Evolutionary conservation across 1,284 basidiomycete genomes (phyloP).

Genomic region (Pseudozyma flocculosa): DNA sequence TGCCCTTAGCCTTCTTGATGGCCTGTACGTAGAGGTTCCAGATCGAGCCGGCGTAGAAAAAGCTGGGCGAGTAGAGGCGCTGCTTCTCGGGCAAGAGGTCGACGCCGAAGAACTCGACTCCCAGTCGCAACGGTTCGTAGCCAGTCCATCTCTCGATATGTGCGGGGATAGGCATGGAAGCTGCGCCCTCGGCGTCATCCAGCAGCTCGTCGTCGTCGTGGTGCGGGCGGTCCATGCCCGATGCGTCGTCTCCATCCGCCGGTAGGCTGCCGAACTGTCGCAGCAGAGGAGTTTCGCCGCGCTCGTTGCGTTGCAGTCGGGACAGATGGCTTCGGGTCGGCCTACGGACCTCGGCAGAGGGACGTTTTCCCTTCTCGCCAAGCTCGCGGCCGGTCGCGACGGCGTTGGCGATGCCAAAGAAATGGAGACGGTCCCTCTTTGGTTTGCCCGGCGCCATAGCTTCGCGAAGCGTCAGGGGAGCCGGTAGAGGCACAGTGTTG

Average conservation of each 20-base stretch:
- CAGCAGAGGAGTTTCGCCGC: not conserved
- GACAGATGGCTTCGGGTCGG: not conserved
- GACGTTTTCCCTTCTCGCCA: slow-evolving; percentile 20
- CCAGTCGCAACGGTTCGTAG: slow-evolving; percentile 61
- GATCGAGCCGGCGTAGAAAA: slow-evolving; percentile 66
- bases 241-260: not conserved
- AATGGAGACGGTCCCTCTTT: slow-evolving; percentile 18
- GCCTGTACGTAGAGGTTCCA: slow-evolving; percentile 87
- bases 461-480: not conserved
- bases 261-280: not conserved
- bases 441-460: not conserved
- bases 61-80: slow-evolving; percentile 63
- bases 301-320: not conserved
- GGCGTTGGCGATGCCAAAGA: slow-evolving; percentile 42
- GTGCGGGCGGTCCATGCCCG: not conserved
- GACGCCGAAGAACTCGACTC: slow-evolving; percentile 87
- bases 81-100: slow-evolving; percentile 76
- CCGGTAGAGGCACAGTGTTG: slow-evolving; percentile 19
- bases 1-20: slow-evolving; percentile 69
- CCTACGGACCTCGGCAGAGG: not conserved
- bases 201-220: slow-evolving; percentile 4
- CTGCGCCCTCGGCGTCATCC: slow-evolving; percentile 18
- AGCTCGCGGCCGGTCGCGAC: slow-evolving; percentile 40
- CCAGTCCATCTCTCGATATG: slow-evolving; percentile 39
- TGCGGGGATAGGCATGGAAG: slow-evolving; percentile 9